Evolutionary conservation across 164 flowering plant species (phyloP).

Genomic region (Annona cherimola): DNA sequence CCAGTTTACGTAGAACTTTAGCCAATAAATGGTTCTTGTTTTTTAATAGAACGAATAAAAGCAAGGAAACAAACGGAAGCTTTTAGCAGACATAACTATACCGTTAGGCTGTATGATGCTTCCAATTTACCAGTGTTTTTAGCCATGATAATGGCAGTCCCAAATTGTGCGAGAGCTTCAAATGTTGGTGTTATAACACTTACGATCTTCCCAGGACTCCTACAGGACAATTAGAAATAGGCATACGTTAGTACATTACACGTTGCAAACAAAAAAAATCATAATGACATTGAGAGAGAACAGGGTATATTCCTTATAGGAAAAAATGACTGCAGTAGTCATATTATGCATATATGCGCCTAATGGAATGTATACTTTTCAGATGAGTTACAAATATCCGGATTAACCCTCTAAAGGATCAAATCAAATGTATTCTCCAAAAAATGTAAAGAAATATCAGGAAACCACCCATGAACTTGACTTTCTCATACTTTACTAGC

Average conservation of each 20-base stretch:
- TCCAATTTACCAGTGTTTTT: slow-evolving; percentile 80
- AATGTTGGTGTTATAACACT: slow-evolving; percentile 73
- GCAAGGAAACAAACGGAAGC: neutral
- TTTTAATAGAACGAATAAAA: neutral
- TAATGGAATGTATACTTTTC: neutral
- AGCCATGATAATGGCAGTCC: slow-evolving; percentile 64
- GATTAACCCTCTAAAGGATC: neutral
- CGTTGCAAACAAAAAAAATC: neutral
- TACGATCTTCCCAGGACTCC: slow-evolving; percentile 93
- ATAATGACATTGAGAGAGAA: neutral
- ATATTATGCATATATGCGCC: neutral
- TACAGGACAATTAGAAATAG: slow-evolving; percentile 20
- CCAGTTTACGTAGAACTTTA: neutral
- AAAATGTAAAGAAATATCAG: neutral
- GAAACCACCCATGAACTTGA: neutral
- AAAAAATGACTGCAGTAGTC: neutral
- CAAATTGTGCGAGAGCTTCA: slow-evolving; percentile 91
- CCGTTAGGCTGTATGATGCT: slow-evolving; percentile 95
- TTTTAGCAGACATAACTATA: slow-evolving; percentile 16
- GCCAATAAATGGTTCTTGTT: neutral
- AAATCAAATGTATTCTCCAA: neutral
- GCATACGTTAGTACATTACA: neutral
- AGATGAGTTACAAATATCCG: neutral
- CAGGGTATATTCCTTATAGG: neutral
- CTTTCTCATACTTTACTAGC: neutral